phyloP scores from a whole-genome alignment of 257 asterid species.

The Gentiana macrophylla region DNA sequence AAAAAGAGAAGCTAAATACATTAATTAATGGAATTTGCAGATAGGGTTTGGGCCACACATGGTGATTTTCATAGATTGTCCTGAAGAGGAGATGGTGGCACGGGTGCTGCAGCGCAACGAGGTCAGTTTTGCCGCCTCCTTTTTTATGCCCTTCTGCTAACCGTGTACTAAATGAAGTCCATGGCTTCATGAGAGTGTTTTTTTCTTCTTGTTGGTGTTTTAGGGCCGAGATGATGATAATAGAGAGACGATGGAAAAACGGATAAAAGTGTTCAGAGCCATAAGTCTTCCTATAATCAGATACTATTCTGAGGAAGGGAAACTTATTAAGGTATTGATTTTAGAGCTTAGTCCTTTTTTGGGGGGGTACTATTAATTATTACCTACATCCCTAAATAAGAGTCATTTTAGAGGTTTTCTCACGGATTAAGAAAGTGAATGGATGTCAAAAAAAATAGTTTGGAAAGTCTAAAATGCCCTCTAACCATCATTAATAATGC shows the following conservation, averaged over 20 bases:
- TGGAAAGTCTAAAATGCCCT: no score
- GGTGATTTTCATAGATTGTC: conserved; percentile 92
- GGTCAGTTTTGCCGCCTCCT: conserved; percentile 27
- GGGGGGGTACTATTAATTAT: not conserved
- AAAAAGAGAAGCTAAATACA: no score
- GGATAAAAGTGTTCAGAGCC: conserved; percentile 59
- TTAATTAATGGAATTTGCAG: conserved; percentile 31
- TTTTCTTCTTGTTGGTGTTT: conserved; percentile 10
- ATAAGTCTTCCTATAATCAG: conserved; percentile 76
- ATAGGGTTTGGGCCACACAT: conserved; percentile 75
- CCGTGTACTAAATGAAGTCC: not conserved
- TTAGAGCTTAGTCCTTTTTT: conserved; percentile 5
- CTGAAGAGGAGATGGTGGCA: conserved; percentile 83
- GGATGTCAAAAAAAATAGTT: not conserved
- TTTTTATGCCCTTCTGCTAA: not conserved
- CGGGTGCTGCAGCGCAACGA: conserved; percentile 81
- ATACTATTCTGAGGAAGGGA: conserved; percentile 71
- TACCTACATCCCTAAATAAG: not conserved
- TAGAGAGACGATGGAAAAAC: conserved; percentile 69
- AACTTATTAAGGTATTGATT: conserved; percentile 69
- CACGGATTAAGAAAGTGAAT: no score
- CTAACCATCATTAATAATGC: no score
- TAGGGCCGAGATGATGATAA: conserved; percentile 97
- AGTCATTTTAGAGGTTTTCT: no score
- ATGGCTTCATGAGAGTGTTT: conserved; percentile 9